Base-by-base conservation (phyloP, 2,329 filamentous ascomycete genomes). In the Dryadomyces quercus-mongolicae region DNA sequence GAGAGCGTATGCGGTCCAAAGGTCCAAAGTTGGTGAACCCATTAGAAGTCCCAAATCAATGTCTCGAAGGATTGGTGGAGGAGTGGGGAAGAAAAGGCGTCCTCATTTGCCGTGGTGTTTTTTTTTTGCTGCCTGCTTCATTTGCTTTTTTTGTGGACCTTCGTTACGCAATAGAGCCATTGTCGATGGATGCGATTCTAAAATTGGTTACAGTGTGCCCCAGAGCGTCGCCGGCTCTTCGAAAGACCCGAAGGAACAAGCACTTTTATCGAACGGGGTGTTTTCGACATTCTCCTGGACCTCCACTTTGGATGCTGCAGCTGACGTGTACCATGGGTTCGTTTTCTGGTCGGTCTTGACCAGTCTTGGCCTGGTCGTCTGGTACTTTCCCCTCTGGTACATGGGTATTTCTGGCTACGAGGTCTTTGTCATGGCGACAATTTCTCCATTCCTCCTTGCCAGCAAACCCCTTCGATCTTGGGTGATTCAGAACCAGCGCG, bases 331-430 rank as follows among this genome's bases (percentile, higher is more conserved):
- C 70, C 89, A 91, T 69, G 93, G 92, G 56, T 97, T 92, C 66
- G 82, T 93, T 54, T 97, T 97, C 70, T 98, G 93, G 93, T 90
- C 91, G 10, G 86, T 92, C 65, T 74, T 96, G 60, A 98, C 93
- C 56, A 89, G 89, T 57, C 75, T 98, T 52, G 91, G 89, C 25
- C 75, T 98, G 47, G 76, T 88, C 45, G 86, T 98, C 47, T 98
- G 93, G 93, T 98, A 94, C 69, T 98, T 98, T 67, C 93, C 93
- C 15, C 80, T 98, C 12, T 98, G 93, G 93, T 83, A 96, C 67
- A 98, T 98, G 93, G 93, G 93, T 31, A 94, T 98, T 57, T 97
- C 92, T 4, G 93, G 93, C 58, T 98, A 93, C 65, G 93, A 98
- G 70, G 85, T 84, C 46, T 76, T 95, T 60, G 84, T 98, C 64